Percentiles rank a stretch among this genome's conserved stretches.
Conservation (phyloP, 805 yeast genomes). For the Starmerella stellata region DNA sequence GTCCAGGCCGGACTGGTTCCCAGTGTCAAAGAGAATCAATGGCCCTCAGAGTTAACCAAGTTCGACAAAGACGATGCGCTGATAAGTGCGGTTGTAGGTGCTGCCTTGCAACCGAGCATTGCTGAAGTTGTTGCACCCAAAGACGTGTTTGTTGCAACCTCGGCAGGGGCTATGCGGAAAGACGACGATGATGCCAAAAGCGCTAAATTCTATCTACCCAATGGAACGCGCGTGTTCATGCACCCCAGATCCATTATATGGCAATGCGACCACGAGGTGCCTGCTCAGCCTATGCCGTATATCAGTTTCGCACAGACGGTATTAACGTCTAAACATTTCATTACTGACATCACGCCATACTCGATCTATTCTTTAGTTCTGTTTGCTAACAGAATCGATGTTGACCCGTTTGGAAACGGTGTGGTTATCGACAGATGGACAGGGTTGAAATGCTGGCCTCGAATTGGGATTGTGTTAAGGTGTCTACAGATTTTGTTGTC, state of each 20-base stretch:
- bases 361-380: slow-evolving; percentile 52
- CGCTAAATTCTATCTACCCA: slow-evolving; percentile 56
- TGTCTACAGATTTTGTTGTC: slow-evolving; percentile 51
- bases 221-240: slow-evolving; percentile 54
- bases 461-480: slow-evolving; percentile 71
- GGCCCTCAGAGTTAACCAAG: slow-evolving; percentile 9
- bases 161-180: slow-evolving; percentile 47
- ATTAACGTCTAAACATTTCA: slow-evolving; percentile 46
- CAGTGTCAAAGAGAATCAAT: slow-evolving; percentile 22
- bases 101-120: slow-evolving; percentile 66
- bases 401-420: slow-evolving; percentile 51
- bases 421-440: slow-evolving; percentile 76
- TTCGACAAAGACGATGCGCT: slow-evolving; percentile 40
- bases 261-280: slow-evolving; percentile 26
- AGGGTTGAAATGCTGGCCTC: slow-evolving; percentile 82
- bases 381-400: slow-evolving; percentile 50
- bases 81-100: slow-evolving; percentile 51
- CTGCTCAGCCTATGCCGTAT: slow-evolving; percentile 28
- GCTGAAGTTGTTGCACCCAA: slow-evolving; percentile 72
- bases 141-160: slow-evolving; percentile 48
- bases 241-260: slow-evolving; percentile 77
- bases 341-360: slow-evolving; percentile 67
- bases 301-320: slow-evolving; percentile 42
- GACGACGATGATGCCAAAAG: slow-evolving; percentile 68
- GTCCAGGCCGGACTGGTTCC: slow-evolving; percentile 67